Conservation (phyloP, 148 eudicot species). For the Talinum fruticosum region DNA sequence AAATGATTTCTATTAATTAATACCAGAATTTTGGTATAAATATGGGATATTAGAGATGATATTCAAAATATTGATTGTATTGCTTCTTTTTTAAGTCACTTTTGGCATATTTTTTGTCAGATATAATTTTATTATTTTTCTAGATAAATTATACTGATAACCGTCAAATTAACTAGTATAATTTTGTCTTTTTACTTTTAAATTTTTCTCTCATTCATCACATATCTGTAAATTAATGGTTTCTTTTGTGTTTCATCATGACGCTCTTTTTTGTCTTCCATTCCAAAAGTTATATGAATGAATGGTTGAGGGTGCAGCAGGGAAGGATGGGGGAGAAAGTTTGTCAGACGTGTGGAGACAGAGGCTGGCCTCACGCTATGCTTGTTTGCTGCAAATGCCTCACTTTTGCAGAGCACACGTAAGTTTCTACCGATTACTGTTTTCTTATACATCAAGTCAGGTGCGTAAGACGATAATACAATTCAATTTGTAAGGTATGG, state of each 20-base stretch:
- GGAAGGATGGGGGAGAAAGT: background rate
- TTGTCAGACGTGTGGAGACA: conserved; percentile 1
- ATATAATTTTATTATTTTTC: background rate
- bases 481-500: too few species aligned
- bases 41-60: background rate
- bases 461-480: too few species aligned
- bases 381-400: background rate
- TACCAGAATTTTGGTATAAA: too few species aligned
- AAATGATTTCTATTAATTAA: too few species aligned
- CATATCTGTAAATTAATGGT: too few species aligned
- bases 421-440: background rate
- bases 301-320: background rate
- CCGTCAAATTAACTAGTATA: too few species aligned
- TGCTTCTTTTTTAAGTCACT: background rate
- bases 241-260: too few species aligned
- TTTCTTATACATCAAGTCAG: too few species aligned
- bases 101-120: background rate
- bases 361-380: background rate
- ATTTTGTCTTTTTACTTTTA: too few species aligned
- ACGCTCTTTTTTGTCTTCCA: background rate
- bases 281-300: background rate
- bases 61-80: too few species aligned
- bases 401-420: background rate
- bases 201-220: too few species aligned
- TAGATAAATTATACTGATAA: too few species aligned